A percentile compares a stretch with the other conserved stretches of the same genome.
Conservation (phyloP, 148 eudicot genomes). For the Rhododendron kiyosumense region DNA sequence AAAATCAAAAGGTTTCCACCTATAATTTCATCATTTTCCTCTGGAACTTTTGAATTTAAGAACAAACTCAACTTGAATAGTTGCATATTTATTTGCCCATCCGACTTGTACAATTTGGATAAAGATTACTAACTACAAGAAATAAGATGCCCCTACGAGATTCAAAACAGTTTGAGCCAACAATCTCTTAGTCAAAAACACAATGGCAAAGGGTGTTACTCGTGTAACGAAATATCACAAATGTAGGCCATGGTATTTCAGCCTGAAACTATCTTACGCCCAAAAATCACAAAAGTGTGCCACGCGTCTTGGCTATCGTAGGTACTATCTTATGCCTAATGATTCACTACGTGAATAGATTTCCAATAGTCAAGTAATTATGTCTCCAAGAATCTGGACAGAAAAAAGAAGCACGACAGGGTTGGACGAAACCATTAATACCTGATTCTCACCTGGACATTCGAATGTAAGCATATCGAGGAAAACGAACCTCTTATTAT, state of each 20-base stretch:
- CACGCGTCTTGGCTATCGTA: not conserved
- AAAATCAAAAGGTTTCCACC: not conserved
- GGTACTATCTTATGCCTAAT: not conserved
- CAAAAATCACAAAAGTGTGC: not conserved
- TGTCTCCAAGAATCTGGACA: not conserved
- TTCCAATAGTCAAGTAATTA: not conserved
- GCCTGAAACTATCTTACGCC: not conserved
- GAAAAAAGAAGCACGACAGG: not conserved
- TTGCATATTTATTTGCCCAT: not conserved
- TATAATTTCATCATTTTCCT: not conserved
- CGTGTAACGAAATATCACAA: not conserved
- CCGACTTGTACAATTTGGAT: not conserved
- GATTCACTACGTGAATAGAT: not conserved
- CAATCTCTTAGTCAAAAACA: not conserved
- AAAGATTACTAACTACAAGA: not conserved
- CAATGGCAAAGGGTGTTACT: not conserved
- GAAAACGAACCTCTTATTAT: slow-evolving; percentile 66
- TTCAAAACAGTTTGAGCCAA: not conserved
- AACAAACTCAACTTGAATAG: not conserved
- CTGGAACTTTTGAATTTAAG: not conserved
- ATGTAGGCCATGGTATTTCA: not conserved
- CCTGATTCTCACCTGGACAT: slow-evolving; percentile 56
- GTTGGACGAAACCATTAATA: not conserved
- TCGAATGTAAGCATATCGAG: slow-evolving; percentile 74
- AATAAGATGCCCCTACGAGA: not conserved